Conservation (phyloP, 768 basidiomycete genomes). For the Leccinum barrowsii region DNA sequence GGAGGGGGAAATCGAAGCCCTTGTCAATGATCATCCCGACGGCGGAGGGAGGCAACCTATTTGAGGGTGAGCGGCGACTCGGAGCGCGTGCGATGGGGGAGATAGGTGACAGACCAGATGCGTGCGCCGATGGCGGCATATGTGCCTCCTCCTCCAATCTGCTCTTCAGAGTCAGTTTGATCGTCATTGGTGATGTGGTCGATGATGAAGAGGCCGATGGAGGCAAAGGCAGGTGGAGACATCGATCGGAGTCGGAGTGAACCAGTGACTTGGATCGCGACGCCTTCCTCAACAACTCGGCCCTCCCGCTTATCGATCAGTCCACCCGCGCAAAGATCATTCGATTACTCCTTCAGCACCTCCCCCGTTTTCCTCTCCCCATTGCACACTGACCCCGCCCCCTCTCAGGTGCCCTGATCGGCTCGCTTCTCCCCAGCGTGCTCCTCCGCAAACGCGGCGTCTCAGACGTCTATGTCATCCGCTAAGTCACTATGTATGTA, state of each 20-base stretch:
- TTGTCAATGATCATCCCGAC: conserved; percentile 85
- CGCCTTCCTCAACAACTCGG: conserved; percentile 24
- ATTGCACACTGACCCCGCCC: neutral
- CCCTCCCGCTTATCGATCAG: conserved; percentile 53
- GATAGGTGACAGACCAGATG: conserved; percentile 61
- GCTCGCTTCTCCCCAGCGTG: conserved; percentile 64
- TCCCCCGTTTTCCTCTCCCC: conserved; percentile 15
- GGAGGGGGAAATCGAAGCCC: conserved; percentile 63
- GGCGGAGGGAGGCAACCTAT: conserved; percentile 59
- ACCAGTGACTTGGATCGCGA: conserved; percentile 9
- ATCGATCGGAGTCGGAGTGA: conserved; percentile 20
- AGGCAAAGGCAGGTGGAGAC: conserved; percentile 43
- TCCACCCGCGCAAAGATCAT: conserved; percentile 54
- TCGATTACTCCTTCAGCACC: conserved; percentile 37
- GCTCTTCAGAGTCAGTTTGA: neutral
- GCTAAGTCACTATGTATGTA: no score
- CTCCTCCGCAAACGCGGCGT: conserved; percentile 57
- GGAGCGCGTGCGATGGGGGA: neutral
- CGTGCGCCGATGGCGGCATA: conserved; percentile 79
- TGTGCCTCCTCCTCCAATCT: conserved; percentile 90
- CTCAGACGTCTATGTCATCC: conserved; percentile 16
- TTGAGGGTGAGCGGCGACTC: neutral
- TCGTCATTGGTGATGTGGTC: conserved; percentile 52
- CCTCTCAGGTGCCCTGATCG: conserved; percentile 65
- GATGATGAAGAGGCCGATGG: conserved; percentile 90